Percentiles rank a stretch among this genome's conserved stretches.
Evolutionary conservation across 306 rosid species (phyloP).

Genomic region (Vigna unguiculata): DNA sequence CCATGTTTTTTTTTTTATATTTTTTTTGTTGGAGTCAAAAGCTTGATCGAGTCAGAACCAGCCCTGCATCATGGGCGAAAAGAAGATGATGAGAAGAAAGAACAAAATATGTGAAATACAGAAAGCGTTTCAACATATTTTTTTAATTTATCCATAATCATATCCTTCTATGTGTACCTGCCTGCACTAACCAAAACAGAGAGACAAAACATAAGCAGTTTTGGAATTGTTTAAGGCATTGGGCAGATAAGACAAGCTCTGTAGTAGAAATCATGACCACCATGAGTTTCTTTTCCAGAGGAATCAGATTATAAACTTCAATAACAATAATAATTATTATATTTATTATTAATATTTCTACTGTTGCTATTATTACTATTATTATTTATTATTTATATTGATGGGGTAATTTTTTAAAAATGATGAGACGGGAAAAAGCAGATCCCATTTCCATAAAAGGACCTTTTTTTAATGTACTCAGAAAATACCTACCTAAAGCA

Average conservation of each 20-base stretch:
- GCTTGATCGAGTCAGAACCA: slow-evolving; percentile 56
- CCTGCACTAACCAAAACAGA: slow-evolving; percentile 60
- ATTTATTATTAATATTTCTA: slow-evolving; percentile 3
- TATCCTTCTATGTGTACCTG: slow-evolving; percentile 63
- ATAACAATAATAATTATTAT: slow-evolving; percentile 22
- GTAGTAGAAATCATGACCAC: slow-evolving; percentile 77
- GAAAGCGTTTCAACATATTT: slow-evolving; percentile 27
- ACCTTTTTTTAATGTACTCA: slow-evolving; percentile 75
- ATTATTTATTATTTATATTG: slow-evolving; percentile 22
- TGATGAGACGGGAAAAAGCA: slow-evolving; percentile 78
- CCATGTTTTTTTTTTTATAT: slow-evolving; percentile 60
- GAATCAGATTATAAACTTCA: slow-evolving; percentile 56
- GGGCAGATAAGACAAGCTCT: slow-evolving; percentile 80
- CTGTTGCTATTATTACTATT: neutral
- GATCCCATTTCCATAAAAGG: slow-evolving; percentile 90
- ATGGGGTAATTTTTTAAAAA: slow-evolving; percentile 15
- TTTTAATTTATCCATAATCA: slow-evolving; percentile 56
- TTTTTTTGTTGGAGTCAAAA: slow-evolving; percentile 35
- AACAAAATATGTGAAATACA: slow-evolving; percentile 31
- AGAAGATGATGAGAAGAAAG: slow-evolving; percentile 37
- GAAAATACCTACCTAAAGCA: slow-evolving; percentile 87
- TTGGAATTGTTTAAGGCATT: slow-evolving; percentile 63
- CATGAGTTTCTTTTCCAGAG: slow-evolving; percentile 61
- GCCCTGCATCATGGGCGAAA: slow-evolving; percentile 56
- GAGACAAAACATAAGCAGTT: slow-evolving; percentile 68